phyloP scores from a whole-genome alignment of 371 early-diverging fungal genomes.

The Amoeboaphelidium protococcarum region DNA sequence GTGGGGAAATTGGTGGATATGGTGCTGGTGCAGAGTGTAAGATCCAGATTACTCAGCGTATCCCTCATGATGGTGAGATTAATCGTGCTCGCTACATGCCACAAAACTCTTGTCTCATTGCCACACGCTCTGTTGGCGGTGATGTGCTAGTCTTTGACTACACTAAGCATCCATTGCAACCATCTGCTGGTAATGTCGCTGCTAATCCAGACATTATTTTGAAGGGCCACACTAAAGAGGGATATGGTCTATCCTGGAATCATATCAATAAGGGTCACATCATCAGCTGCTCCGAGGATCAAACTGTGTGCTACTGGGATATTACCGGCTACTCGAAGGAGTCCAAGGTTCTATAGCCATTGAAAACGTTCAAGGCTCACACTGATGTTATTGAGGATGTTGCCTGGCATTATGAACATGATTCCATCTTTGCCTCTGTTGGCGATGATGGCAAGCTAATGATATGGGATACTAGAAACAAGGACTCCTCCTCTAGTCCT shows the following conservation, averaged over 20 bases:
- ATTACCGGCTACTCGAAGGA: slow-evolving; percentile 35
- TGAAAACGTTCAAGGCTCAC: slow-evolving; percentile 47
- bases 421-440: slow-evolving; percentile 70
- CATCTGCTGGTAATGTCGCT: slow-evolving; percentile 23
- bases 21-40: slow-evolving; percentile 43
- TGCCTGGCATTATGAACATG: slow-evolving; percentile 57
- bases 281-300: slow-evolving; percentile 67
- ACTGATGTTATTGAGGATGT: slow-evolving; percentile 86
- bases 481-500: no score
- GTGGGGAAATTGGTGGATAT: slow-evolving; percentile 47
- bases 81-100: slow-evolving; percentile 92
- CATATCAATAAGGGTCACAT: slow-evolving; percentile 21
- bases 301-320: slow-evolving; percentile 60
- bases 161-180: slow-evolving; percentile 62
- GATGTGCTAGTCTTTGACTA: slow-evolving; percentile 88
- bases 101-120: slow-evolving; percentile 70
- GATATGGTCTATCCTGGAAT: slow-evolving; percentile 43
- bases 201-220: slow-evolving; percentile 65
- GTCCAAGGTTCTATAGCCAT: slow-evolving; percentile 35
- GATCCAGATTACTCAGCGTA: slow-evolving; percentile 57
- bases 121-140: slow-evolving; percentile 65
- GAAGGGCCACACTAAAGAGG: slow-evolving; percentile 74
- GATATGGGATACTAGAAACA: slow-evolving; percentile 56
- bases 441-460: slow-evolving; percentile 77
- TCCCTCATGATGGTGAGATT: slow-evolving; percentile 82